Percentiles rank a stretch among this genome's conserved stretches.
These are phyloP conservation scores for Penicillium turbatum DNA, from an alignment of 495 filamentous ascomycete species.

Conservation along the genomic window DNA sequence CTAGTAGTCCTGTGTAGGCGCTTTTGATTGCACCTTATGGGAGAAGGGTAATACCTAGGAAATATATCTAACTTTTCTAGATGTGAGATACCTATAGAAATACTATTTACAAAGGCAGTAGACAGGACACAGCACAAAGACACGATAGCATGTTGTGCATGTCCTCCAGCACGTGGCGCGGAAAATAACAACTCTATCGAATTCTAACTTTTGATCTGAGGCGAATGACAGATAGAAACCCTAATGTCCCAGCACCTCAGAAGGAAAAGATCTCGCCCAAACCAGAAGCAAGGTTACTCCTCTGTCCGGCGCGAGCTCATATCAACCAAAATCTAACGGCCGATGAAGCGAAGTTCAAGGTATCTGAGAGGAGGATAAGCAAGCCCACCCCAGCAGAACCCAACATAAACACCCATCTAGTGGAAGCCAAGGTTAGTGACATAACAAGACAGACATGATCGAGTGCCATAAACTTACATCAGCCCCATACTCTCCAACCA, in stretches of 20 bases:
- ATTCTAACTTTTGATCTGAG: background rate
- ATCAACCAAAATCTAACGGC: slow-evolving; percentile 28
- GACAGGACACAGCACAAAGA: no score
- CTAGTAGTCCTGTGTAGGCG: background rate
- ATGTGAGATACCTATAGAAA: no score
- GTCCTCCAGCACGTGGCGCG: background rate
- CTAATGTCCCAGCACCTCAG: background rate
- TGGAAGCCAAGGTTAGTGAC: slow-evolving; percentile 8
- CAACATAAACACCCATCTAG: slow-evolving; percentile 51
- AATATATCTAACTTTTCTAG: no score
- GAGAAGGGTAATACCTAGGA: background rate
- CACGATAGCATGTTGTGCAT: background rate
- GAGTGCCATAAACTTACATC: slow-evolving; percentile 40
- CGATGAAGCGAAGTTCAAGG: slow-evolving; percentile 44
- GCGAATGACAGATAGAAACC: background rate
- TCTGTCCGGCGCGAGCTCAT: background rate
- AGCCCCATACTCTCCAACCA: slow-evolving; percentile 56
- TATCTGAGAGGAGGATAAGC: slow-evolving; percentile 49
- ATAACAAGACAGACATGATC: background rate
- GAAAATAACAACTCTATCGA: background rate
- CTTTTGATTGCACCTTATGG: background rate
- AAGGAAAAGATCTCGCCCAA: background rate
- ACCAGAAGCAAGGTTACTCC: background rate
- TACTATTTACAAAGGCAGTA: no score
- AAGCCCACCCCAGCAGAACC: slow-evolving; percentile 45